A percentile compares a stretch with the other conserved stretches of the same genome.
phyloP scores from a whole-genome alignment of 768 basidiomycete species.

The Aureoboletus auriporus region DNA sequence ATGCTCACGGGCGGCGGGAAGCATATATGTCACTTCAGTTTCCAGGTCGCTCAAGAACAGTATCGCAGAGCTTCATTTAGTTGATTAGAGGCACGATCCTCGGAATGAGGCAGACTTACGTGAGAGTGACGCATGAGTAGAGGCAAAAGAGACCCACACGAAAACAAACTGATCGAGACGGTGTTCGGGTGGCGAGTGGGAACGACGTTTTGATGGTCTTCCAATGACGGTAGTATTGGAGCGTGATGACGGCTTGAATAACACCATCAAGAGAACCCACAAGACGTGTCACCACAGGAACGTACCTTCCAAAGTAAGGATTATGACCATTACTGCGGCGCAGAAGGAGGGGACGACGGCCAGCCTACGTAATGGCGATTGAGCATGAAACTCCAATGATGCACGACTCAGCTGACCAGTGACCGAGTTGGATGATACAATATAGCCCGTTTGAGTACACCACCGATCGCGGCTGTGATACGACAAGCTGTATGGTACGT shows the following conservation, averaged over 20 bases:
- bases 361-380: conserved; percentile 21
- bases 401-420: conserved; percentile 33
- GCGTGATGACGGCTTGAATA: conserved; percentile 37
- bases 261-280: background rate
- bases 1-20: conserved; percentile 52
- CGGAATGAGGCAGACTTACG: conserved; percentile 29
- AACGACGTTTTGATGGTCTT: conserved; percentile 35
- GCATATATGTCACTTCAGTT: conserved; percentile 40
- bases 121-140: conserved; percentile 40
- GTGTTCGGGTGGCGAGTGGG: conserved; percentile 36
- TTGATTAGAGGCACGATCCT: background rate
- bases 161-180: conserved; percentile 34
- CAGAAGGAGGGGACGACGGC: conserved; percentile 44
- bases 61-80: conserved; percentile 32
- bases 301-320: conserved; percentile 45
- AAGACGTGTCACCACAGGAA: background rate
- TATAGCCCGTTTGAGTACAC: conserved; percentile 43
- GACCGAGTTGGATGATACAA: conserved; percentile 36
- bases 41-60: conserved; percentile 31
- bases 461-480: conserved; percentile 9
- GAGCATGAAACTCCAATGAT: conserved; percentile 6
- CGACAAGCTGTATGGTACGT: conserved; percentile 10
- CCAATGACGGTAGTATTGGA: conserved; percentile 42
- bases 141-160: conserved; percentile 42
- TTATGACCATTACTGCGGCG: conserved; percentile 34